Evolutionary conservation across 805 yeast genomes (phyloP), one percentile per base, ranked within the genome.

Genomic region (Babjeviella inositovora): DNA sequence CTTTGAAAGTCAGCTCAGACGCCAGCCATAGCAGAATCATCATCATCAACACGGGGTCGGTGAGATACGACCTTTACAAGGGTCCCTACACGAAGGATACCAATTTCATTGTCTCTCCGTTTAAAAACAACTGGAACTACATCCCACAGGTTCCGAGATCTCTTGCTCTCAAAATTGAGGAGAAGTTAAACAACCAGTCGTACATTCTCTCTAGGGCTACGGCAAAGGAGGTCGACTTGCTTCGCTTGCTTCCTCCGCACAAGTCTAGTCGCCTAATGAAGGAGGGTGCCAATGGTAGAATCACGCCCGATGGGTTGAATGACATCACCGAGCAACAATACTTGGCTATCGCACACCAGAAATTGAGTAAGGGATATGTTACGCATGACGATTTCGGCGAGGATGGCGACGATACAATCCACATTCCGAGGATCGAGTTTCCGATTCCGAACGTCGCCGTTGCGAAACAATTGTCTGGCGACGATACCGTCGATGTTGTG

Each of bases 1-100:
- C 52, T 9, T 40, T 62, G 30, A 33, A 37, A 15, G 47, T 54
- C 4, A 35, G 35, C 23, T 31, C 41, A 8, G 35, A 29, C 14
- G 28, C 32, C 15, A 28, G 33, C 10, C 25, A 36, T 28, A 25
- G 35, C 2, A 52, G 81, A 25, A 51, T 71, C 14, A 62, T 82
- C 13, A 48, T 79, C 21, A 66, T 80, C 29, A 87, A 87, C 42
- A 76, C 94, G 0, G 96, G 96, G 2, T 74, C 93, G 4, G 63
- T 85, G 3, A 62, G 96, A 25, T 87, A 80, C 39, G 95, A 85
- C 45, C 47, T 85, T 21, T 76, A 75, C 49, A 65, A 71, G 39
- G 97, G 96, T 0, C 71, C 75, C 2, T 85, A 74, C 41, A 84
- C 93, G 0, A 50, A 52, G 20, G 93, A 84, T 43, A 59, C 87